Conservation (phyloP, 1,139 yeast genomes). For the Waltiozyma sp. region DNA sequence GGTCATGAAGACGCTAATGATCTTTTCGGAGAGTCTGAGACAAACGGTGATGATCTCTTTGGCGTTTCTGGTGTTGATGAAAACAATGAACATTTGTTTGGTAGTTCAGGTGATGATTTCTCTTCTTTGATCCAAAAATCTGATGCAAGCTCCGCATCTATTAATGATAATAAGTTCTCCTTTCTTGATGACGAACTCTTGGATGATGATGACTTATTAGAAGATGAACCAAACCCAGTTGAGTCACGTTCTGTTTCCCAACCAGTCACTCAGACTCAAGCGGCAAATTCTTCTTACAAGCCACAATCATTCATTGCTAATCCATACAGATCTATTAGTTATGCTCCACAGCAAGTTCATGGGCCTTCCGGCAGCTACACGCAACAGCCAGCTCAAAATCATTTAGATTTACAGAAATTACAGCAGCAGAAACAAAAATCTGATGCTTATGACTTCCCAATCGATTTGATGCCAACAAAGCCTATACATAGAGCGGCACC, state of each 20-base stretch:
- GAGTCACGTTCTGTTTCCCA: constrained; percentile 1
- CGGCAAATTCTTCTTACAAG: neutral
- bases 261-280: constrained; percentile 1
- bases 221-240: constrained; percentile 3
- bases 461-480: constrained; percentile 36
- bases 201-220: constrained; percentile 33
- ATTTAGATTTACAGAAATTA: constrained; percentile 24
- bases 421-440: constrained; percentile 43
- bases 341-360: neutral
- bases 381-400: constrained; percentile 3
- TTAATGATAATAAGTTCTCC: constrained; percentile 10
- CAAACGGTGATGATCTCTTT: too few species aligned
- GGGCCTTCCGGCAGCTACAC: constrained; percentile 1
- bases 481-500: constrained; percentile 23
- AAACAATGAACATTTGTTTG: neutral
- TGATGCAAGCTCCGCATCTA: neutral
- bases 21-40: neutral
- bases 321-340: neutral
- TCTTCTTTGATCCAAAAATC: constrained; percentile 6
- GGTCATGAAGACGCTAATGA: neutral
- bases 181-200: constrained; percentile 18
- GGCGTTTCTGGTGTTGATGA: neutral
- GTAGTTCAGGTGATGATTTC: constrained; percentile 1
- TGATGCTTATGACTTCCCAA: constrained; percentile 76
- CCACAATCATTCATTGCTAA: neutral